These are phyloP conservation scores for Jamesozyma rosinii DNA, from an alignment of 805 yeast genomes.

Conservation along the genomic window DNA sequence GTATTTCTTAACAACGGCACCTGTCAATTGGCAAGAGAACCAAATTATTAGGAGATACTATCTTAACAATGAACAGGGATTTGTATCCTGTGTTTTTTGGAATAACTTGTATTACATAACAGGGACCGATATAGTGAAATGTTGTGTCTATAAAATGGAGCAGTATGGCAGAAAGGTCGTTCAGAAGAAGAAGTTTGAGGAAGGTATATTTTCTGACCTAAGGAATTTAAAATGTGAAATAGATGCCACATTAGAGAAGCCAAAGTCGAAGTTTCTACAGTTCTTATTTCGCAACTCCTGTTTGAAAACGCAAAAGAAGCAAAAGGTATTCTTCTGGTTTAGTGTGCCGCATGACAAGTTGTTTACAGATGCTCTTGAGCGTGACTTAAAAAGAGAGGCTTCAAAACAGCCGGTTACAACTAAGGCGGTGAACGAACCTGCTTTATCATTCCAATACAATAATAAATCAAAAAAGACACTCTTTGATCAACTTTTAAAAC, in stretches of 20 bases:
- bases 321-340: constrained; percentile 94
- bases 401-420: constrained; percentile 60
- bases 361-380: constrained; percentile 85
- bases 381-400: constrained; percentile 77
- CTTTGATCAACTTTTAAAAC: constrained; percentile 41
- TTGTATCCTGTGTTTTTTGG: constrained; percentile 90
- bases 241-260: constrained; percentile 80
- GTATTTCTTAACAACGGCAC: constrained; percentile 85
- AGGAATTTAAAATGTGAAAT: constrained; percentile 77
- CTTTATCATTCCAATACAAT: constrained; percentile 65
- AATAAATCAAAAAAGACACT: constrained; percentile 34
- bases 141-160: constrained; percentile 78
- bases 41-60: constrained; percentile 82
- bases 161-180: constrained; percentile 79
- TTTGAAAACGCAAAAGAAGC: constrained; percentile 89
- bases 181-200: constrained; percentile 92
- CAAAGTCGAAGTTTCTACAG: constrained; percentile 74
- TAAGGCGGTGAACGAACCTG: constrained; percentile 63
- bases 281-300: constrained; percentile 81
- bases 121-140: constrained; percentile 92
- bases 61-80: constrained; percentile 80
- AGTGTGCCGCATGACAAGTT: constrained; percentile 88
- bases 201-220: constrained; percentile 87
- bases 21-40: constrained; percentile 84
- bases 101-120: constrained; percentile 81